Conservation (phyloP, 441 rosid species). For the Pelargonium fulgidum region DNA sequence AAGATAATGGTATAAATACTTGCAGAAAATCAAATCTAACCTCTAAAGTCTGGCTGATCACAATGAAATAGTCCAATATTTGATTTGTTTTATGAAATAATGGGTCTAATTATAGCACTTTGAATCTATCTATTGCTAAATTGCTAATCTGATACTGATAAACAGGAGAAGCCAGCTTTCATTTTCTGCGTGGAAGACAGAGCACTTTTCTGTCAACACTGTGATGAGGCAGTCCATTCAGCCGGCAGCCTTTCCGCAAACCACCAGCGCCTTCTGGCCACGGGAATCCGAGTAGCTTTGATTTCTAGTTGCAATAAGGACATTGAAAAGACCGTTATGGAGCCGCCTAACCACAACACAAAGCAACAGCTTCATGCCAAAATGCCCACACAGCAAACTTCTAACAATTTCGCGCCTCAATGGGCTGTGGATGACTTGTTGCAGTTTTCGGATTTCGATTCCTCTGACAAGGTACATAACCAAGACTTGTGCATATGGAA, state of each 20-base stretch:
- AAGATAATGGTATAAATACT: too few relatives aligned
- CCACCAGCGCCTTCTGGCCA: conserved; percentile 65
- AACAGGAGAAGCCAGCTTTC: conserved; percentile 67
- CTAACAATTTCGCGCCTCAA: conserved; percentile 31
- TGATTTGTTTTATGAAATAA: too few relatives aligned
- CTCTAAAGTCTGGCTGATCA: too few relatives aligned
- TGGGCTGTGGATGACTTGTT: conserved; percentile 76
- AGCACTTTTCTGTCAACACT: conserved; percentile 64
- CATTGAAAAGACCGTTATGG: conserved; percentile 40
- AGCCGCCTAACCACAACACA: conserved; percentile 56
- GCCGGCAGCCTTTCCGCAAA: conserved; percentile 55
- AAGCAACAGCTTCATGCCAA: conserved; percentile 33
- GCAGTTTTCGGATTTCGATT: conserved; percentile 54
- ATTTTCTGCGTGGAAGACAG: conserved; percentile 94
- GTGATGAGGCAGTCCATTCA: conserved; percentile 52
- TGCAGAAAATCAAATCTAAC: too few relatives aligned
- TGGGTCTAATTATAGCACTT: too few relatives aligned
- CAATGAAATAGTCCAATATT: too few relatives aligned
- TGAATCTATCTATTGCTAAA: not conserved
- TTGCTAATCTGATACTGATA: not conserved
- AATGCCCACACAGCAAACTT: conserved; percentile 34
- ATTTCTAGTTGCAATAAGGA: conserved; percentile 54
- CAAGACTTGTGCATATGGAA: not conserved
- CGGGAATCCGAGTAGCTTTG: conserved; percentile 73
- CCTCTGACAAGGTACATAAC: conserved; percentile 47